A percentile compares a stretch with the other conserved stretches of the same genome.
Evolutionary conservation across 2,329 filamentous ascomycete species (phyloP).

Genomic region (Aspergillus brasiliensis): DNA sequence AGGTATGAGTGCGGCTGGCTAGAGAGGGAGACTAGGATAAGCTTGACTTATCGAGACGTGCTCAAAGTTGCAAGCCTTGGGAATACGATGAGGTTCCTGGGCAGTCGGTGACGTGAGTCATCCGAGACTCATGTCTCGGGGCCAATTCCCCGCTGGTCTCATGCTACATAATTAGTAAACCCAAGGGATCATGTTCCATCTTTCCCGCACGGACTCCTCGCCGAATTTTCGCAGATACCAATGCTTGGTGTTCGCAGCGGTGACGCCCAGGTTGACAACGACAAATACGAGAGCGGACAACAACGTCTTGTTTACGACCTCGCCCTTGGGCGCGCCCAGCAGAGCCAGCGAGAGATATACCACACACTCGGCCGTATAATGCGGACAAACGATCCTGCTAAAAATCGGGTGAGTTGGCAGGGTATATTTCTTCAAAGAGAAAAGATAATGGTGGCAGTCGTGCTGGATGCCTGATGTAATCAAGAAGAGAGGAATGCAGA

Average conservation of each 20-base stretch:
- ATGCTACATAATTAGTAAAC: constrained; percentile 32
- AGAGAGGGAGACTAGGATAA: constrained; percentile 55
- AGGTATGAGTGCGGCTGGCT: constrained; percentile 45
- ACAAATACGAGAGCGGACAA: constrained; percentile 73
- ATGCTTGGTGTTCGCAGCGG: constrained; percentile 72
- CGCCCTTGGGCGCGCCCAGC: constrained; percentile 68
- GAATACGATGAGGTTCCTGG: constrained; percentile 62
- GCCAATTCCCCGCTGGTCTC: background rate
- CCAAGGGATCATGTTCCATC: constrained; percentile 75
- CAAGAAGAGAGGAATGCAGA: constrained; percentile 66
- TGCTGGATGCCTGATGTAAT: constrained; percentile 74
- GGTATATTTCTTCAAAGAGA: constrained; percentile 76
- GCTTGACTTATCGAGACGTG: constrained; percentile 78
- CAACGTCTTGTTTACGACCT: constrained; percentile 71
- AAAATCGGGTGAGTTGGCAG: constrained; percentile 76
- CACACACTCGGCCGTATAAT: constrained; percentile 86
- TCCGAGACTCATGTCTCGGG: background rate
- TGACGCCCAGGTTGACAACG: constrained; percentile 75
- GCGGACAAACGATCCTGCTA: constrained; percentile 73
- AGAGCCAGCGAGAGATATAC: constrained; percentile 81
- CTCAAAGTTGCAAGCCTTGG: constrained; percentile 75
- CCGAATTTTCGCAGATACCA: constrained; percentile 84
- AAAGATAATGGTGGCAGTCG: constrained; percentile 70
- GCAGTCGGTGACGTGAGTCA: constrained; percentile 24
- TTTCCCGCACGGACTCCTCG: constrained; percentile 59